A percentile compares a stretch with the other conserved stretches of the same genome.
These are phyloP conservation scores for Wickerhamiella occidentalis DNA, from an alignment of 805 yeast species.

Conservation along the genomic window DNA sequence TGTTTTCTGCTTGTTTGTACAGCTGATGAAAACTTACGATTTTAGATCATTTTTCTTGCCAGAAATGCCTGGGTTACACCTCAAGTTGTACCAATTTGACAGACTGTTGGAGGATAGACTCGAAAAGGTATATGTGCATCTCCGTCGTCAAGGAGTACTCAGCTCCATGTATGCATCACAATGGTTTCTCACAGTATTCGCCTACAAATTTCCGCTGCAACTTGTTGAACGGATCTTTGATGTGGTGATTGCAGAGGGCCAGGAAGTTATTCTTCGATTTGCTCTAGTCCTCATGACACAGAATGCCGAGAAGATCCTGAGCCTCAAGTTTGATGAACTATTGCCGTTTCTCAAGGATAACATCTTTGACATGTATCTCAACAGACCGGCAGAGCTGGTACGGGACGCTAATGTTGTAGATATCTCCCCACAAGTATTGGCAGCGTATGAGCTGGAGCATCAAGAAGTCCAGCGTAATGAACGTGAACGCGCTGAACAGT, in stretches of 20 bases:
- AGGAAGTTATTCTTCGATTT: constrained; percentile 73
- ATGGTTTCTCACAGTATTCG: constrained; percentile 92
- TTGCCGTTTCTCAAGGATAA: constrained; percentile 67
- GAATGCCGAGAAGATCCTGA: constrained; percentile 47
- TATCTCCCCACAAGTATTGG: constrained; percentile 59
- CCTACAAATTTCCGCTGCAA: constrained; percentile 84
- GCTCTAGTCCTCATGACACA: constrained; percentile 68
- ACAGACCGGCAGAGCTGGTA: constrained; percentile 59
- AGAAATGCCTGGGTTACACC: constrained; percentile 87
- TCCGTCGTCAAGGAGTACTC: constrained; percentile 72
- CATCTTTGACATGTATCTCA: constrained; percentile 57
- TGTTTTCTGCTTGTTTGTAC: constrained; percentile 64
- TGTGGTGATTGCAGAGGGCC: constrained; percentile 79
- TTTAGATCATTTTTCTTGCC: constrained; percentile 67
- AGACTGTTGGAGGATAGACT: constrained; percentile 64
- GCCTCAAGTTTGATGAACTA: constrained; percentile 62
- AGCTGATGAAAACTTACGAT: constrained; percentile 75
- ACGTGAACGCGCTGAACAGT: constrained; percentile 48
- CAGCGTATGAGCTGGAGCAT: constrained; percentile 62
- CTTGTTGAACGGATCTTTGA: constrained; percentile 83
- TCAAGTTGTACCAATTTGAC: constrained; percentile 80
- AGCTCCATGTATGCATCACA: constrained; percentile 96
- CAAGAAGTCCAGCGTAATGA: constrained; percentile 60
- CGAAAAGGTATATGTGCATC: constrained; percentile 64
- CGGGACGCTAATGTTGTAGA: constrained; percentile 63